phyloP scores from a whole-genome alignment of 1,139 yeast species.

The Chernovozyma sophiae-reginae region DNA sequence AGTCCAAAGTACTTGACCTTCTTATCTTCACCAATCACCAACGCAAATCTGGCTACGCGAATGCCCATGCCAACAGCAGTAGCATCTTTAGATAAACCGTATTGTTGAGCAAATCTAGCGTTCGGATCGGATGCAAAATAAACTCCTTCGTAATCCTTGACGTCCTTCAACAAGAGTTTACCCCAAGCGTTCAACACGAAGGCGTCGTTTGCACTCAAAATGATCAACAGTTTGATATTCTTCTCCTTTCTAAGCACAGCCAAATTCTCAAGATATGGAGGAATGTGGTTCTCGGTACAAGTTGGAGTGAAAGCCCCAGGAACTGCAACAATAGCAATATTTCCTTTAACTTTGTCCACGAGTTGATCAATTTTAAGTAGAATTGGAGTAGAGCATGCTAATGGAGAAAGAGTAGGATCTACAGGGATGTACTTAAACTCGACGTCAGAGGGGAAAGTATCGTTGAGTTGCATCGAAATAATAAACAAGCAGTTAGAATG shows the following conservation, averaged over 20 bases:
- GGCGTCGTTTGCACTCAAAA: slow-evolving; percentile 27
- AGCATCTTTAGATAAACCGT: slow-evolving; percentile 21
- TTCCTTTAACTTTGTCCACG: slow-evolving; percentile 9
- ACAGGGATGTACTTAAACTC: slow-evolving; percentile 24
- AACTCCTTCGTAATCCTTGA: slow-evolving; percentile 15
- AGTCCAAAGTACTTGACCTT: slow-evolving; percentile 14
- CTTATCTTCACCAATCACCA: slow-evolving; percentile 14
- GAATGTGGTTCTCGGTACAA: slow-evolving; percentile 29
- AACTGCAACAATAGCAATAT: slow-evolving; percentile 23
- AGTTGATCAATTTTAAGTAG: slow-evolving; percentile 21
- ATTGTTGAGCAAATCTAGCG: slow-evolving; percentile 18
- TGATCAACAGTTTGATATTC: slow-evolving; percentile 18
- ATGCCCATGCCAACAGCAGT: slow-evolving; percentile 18
- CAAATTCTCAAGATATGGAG: slow-evolving; percentile 22
- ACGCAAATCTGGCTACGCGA: slow-evolving; percentile 18
- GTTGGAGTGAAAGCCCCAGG: slow-evolving; percentile 32
- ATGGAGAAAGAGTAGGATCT: slow-evolving; percentile 17
- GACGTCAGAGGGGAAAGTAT: slow-evolving; percentile 20
- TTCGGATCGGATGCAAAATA: slow-evolving; percentile 25
- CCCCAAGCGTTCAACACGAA: slow-evolving; percentile 30
- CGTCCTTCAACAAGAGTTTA: slow-evolving; percentile 20
- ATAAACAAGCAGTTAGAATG: no score
- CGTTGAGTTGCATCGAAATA: slow-evolving; percentile 15
- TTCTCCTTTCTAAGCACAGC: slow-evolving; percentile 16
- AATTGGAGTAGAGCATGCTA: slow-evolving; percentile 22